phyloP scores from a whole-genome alignment of 2,329 filamentous ascomycete species.

The Curvularia spicifera region DNA sequence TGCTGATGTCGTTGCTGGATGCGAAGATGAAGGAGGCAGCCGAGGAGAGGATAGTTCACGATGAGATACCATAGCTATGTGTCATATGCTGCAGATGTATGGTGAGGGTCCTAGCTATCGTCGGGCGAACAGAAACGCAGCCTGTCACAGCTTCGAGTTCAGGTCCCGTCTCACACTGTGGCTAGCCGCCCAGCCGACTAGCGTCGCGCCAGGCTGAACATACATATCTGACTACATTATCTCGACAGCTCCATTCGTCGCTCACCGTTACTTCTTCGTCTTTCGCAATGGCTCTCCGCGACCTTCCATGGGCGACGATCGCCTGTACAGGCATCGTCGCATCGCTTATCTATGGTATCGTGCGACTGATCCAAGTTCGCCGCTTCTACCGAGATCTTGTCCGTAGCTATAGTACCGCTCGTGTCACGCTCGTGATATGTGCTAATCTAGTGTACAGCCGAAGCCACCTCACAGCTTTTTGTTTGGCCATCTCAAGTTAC shows the following conservation, averaged over 20 bases:
- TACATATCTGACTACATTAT: not conserved
- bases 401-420: not conserved
- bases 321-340: slow-evolving; percentile 19
- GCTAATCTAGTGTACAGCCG: slow-evolving; percentile 33
- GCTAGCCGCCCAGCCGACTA: not conserved
- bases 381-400: slow-evolving; percentile 35
- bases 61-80: slow-evolving; percentile 12
- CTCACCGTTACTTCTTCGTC: not conserved
- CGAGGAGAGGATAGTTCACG: slow-evolving; percentile 28
- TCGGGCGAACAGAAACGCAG: not conserved
- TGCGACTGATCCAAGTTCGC: slow-evolving; percentile 30
- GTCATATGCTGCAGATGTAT: not conserved
- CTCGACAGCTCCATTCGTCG: not conserved
- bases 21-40: slow-evolving; percentile 34
- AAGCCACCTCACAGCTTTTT: slow-evolving; percentile 52
- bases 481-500: slow-evolving; percentile 51
- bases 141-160: not conserved
- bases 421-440: not conserved
- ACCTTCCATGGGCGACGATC: slow-evolving; percentile 24
- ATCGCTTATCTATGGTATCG: slow-evolving; percentile 26
- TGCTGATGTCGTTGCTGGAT: slow-evolving; percentile 42
- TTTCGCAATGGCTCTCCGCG: slow-evolving; percentile 9
- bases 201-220: not conserved
- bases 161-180: not conserved
- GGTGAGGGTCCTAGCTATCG: not conserved